Conservation (phyloP, 495 filamentous ascomycete genomes). For the Oleoguttula mirabilis region DNA sequence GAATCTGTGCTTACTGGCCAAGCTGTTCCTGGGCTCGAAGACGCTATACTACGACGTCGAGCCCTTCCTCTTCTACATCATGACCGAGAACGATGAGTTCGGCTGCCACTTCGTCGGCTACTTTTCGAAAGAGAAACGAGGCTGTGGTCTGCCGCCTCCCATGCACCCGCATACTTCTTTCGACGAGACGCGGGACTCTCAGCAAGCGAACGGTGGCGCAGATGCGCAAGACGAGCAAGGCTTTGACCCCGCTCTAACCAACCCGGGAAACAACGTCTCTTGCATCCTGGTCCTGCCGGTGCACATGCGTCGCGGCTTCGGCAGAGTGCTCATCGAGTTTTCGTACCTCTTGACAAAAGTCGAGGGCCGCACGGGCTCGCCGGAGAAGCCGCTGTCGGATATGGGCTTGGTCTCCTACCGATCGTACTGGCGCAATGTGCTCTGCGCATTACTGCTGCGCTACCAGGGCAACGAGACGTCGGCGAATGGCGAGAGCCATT, state of each 20-base stretch:
- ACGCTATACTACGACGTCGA: conserved; percentile 98
- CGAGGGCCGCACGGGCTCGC: conserved; percentile 88
- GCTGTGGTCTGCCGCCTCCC: conserved; percentile 9
- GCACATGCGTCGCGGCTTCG: conserved; percentile 93
- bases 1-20: conserved; percentile 89
- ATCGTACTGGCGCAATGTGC: conserved; percentile 84
- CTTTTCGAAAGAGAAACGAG: conserved; percentile 96
- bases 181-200: conserved; percentile 49
- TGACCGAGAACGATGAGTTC: conserved; percentile 86
- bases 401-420: conserved; percentile 95
- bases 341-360: conserved; percentile 90
- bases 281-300: conserved; percentile 94
- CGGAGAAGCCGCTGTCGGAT: conserved; percentile 94
- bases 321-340: conserved; percentile 92
- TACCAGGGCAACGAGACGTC: conserved; percentile 11
- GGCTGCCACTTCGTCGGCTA: conserved; percentile 98
- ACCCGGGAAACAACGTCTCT: conserved; percentile 68
- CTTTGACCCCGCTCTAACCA: conserved; percentile 10
- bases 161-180: conserved; percentile 1
- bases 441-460: conserved; percentile 62
- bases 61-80: conserved; percentile 95
- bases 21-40: conserved; percentile 92
- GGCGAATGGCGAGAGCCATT: conserved; percentile 38
- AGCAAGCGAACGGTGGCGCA: conserved; percentile 23
- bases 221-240: conserved; percentile 2